Evolutionary conservation across 768 basidiomycete genomes (phyloP).

Genomic region (Panellus pusillus): DNA sequence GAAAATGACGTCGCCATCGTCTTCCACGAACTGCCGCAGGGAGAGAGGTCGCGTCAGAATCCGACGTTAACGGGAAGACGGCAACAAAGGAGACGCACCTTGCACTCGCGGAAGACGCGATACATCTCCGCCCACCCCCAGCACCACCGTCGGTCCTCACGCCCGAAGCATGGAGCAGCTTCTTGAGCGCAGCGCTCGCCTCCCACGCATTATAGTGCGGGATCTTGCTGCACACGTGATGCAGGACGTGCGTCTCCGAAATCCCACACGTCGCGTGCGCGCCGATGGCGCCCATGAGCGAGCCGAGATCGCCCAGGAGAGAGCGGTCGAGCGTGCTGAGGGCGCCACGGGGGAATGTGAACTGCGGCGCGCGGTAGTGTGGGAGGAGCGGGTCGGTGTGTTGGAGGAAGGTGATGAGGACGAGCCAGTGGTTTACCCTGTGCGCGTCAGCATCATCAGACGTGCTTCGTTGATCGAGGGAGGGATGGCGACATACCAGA

Average conservation of each 20-base stretch:
- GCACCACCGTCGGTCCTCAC: slow-evolving; percentile 67
- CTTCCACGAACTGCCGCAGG: slow-evolving; percentile 78
- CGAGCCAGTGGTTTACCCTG: slow-evolving; percentile 57
- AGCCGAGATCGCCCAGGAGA: slow-evolving; percentile 67
- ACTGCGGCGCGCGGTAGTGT: slow-evolving; percentile 38
- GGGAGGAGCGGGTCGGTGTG: slow-evolving; percentile 40
- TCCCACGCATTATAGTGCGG: slow-evolving; percentile 98
- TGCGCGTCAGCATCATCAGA: background rate
- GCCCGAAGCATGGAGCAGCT: slow-evolving; percentile 62
- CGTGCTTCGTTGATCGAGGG: background rate
- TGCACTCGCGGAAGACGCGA: slow-evolving; percentile 78
- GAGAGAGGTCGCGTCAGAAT: background rate
- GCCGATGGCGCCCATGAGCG: slow-evolving; percentile 82
- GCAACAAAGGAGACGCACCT: slow-evolving; percentile 39
- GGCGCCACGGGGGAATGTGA: slow-evolving; percentile 42
- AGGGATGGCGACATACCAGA: slow-evolving; percentile 52
- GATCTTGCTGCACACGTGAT: slow-evolving; percentile 94
- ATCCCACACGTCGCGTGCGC: slow-evolving; percentile 83
- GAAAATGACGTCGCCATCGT: slow-evolving; percentile 87
- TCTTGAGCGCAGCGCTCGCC: slow-evolving; percentile 81
- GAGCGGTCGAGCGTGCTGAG: slow-evolving; percentile 40
- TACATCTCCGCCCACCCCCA: slow-evolving; percentile 81
- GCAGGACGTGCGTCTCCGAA: slow-evolving; percentile 89
- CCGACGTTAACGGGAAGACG: background rate
- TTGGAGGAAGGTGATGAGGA: slow-evolving; percentile 41